These are phyloP conservation scores for Diplodia corticola DNA, from an alignment of 2,329 filamentous ascomycete genomes.

Conservation along the genomic window DNA sequence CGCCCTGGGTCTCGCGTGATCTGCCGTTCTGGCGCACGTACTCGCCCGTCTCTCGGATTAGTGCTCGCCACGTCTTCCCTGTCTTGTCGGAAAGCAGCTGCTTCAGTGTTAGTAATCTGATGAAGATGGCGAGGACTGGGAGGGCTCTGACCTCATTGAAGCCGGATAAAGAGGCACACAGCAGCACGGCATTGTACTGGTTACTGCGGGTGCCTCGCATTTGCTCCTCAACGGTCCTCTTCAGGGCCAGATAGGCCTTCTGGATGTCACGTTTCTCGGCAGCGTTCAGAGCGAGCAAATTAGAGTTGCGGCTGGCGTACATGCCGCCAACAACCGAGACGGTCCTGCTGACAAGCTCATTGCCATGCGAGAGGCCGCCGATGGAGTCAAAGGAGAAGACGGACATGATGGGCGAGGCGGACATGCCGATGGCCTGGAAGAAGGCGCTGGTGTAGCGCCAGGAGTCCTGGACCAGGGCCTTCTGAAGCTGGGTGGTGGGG, in stretches of 20 bases:
- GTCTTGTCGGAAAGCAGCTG: conserved; percentile 13
- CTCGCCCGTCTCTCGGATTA: background rate
- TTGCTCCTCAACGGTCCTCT: background rate
- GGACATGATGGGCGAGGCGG: conserved; percentile 17
- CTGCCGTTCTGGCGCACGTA: conserved; percentile 10
- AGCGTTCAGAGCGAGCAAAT: background rate
- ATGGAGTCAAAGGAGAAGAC: conserved; percentile 20
- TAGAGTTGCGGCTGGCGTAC: conserved; percentile 18
- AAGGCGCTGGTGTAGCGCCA: conserved; percentile 21
- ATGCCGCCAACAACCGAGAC: conserved; percentile 19
- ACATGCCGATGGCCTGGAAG: conserved; percentile 20
- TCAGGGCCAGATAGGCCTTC: background rate
- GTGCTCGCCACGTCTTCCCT: conserved; percentile 10
- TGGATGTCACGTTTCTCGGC: conserved; percentile 10
- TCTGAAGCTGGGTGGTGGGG: background rate
- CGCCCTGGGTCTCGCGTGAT: background rate
- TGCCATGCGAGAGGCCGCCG: conserved; percentile 12
- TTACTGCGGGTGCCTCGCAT: conserved; percentile 6
- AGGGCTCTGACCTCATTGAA: conserved; percentile 2
- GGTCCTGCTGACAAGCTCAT: conserved; percentile 16
- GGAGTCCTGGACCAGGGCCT: conserved; percentile 9
- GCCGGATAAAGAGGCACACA: conserved; percentile 5
- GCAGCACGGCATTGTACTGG: conserved; percentile 8
- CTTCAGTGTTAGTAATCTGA: background rate
- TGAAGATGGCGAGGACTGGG: background rate